Percentiles rank a stretch among this genome's conserved stretches.
Evolutionary conservation across 2,329 filamentous ascomycete genomes (phyloP).

Genomic region (Cryoendolithus antarcticus): DNA sequence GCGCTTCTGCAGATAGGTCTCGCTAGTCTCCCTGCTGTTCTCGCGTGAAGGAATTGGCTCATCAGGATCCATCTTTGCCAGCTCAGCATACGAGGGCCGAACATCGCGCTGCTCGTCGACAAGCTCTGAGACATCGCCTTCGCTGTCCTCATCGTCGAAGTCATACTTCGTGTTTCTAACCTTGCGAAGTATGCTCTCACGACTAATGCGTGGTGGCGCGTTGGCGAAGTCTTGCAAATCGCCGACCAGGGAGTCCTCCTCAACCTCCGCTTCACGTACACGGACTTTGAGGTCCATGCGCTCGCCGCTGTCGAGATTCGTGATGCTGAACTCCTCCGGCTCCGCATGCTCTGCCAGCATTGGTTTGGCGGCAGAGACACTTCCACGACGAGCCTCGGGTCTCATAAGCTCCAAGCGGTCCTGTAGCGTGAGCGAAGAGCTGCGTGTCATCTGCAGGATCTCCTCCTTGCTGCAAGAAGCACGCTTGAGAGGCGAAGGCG

Average conservation of each 20-base stretch:
- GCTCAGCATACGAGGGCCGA: slow-evolving; percentile 30
- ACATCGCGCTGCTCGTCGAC: slow-evolving; percentile 11
- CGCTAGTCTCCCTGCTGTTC: slow-evolving; percentile 30
- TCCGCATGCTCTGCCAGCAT: slow-evolving; percentile 32
- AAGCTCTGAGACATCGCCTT: slow-evolving; percentile 51
- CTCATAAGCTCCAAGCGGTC: slow-evolving; percentile 83
- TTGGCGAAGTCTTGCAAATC: slow-evolving; percentile 23
- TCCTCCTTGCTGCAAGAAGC: slow-evolving; percentile 55
- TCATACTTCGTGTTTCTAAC: slow-evolving; percentile 56
- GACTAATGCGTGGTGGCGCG: slow-evolving; percentile 63
- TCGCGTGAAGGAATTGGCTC: slow-evolving; percentile 82
- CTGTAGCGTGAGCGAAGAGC: slow-evolving; percentile 64
- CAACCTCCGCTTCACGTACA: slow-evolving; percentile 11
- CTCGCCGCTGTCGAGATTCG: slow-evolving; percentile 19
- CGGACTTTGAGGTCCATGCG: slow-evolving; percentile 11
- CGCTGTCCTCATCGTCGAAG: slow-evolving; percentile 25
- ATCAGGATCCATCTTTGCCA: slow-evolving; percentile 63
- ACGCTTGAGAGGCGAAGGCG: slow-evolving; percentile 60
- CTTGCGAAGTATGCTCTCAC: slow-evolving; percentile 84
- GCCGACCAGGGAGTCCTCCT: slow-evolving; percentile 24
- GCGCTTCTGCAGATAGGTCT: slow-evolving; percentile 30
- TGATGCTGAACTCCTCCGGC: slow-evolving; percentile 16
- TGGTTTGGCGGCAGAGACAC: slow-evolving; percentile 13
- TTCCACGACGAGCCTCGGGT: slow-evolving; percentile 42
- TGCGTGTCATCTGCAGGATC: slow-evolving; percentile 41